phyloP scores from a whole-genome alignment of 2,329 filamentous ascomycete species.

The Penicillium sp. region DNA sequence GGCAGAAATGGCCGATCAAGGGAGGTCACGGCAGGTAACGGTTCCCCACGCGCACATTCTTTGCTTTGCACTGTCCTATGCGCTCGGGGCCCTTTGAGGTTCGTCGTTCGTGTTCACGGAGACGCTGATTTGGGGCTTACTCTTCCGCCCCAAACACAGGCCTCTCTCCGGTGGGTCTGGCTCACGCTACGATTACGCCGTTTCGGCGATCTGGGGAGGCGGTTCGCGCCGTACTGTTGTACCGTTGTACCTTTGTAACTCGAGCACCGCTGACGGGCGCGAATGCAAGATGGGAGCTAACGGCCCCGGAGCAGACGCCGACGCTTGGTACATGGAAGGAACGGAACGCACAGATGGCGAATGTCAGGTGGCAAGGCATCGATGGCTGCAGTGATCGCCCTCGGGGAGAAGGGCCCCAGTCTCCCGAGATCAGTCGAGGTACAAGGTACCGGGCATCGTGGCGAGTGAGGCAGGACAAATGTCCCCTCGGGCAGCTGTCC shows the following conservation, averaged over 20 bases:
- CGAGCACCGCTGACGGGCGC: not conserved
- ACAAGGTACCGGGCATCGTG: conserved; percentile 5
- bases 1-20: conserved; percentile 1
- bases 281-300: not conserved
- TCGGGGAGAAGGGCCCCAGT: conserved; percentile 16
- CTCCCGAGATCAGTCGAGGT: conserved; percentile 11
- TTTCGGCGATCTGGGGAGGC: not conserved
- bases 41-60: conserved; percentile 9
- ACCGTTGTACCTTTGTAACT: too few species aligned
- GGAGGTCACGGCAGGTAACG: not conserved
- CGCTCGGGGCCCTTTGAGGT: conserved; percentile 9
- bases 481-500: conserved; percentile 13
- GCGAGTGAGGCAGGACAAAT: not conserved
- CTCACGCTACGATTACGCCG: not conserved
- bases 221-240: not conserved
- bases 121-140: not conserved
- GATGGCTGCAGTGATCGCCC: conserved; percentile 22
- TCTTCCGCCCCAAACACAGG: conserved; percentile 7
- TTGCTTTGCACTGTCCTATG: not conserved
- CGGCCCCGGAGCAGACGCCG: not conserved
- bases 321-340: not conserved
- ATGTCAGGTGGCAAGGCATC: conserved; percentile 18
- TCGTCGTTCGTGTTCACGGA: not conserved
- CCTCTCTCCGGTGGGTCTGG: conserved; percentile 8
- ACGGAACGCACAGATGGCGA: not conserved